phyloP scores from a whole-genome alignment of 495 filamentous ascomycete genomes.

The Corynascus novoguineensis region DNA sequence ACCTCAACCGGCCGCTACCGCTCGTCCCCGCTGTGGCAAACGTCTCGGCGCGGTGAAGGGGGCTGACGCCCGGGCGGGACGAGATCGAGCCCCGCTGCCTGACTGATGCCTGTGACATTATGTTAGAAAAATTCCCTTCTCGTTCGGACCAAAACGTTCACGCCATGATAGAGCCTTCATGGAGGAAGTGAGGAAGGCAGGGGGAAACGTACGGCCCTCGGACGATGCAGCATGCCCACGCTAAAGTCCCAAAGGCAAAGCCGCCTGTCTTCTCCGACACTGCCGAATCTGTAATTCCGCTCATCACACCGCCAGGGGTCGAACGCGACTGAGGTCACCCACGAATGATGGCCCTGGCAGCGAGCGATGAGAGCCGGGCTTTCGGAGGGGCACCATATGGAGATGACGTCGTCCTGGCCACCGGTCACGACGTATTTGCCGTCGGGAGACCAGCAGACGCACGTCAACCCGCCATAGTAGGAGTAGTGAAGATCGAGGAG shows the following conservation, averaged over 20 bases:
- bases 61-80: conserved; percentile 35
- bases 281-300: conserved; percentile 88
- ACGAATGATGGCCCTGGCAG: conserved; percentile 88
- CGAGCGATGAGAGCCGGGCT: conserved; percentile 70
- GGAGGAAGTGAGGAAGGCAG: background rate
- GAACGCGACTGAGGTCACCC: conserved; percentile 89
- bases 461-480: conserved; percentile 89
- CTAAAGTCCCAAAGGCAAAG: conserved; percentile 95
- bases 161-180: background rate
- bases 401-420: conserved; percentile 90
- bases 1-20: conserved; percentile 51
- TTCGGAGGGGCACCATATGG: conserved; percentile 87
- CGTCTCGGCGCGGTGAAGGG: conserved; percentile 44
- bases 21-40: conserved; percentile 39
- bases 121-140: conserved; percentile 2
- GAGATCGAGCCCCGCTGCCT: conserved; percentile 59
- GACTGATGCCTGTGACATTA: conserved; percentile 37
- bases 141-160: too few species aligned
- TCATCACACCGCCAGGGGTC: conserved; percentile 97
- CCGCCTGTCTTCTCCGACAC: conserved; percentile 88
- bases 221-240: conserved; percentile 89
- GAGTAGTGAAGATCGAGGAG: conserved; percentile 78
- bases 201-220: conserved; percentile 54
- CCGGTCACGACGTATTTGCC: conserved; percentile 93
- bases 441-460: conserved; percentile 96